Conservation (phyloP, 2,329 filamentous ascomycete genomes). For the Metarhizium rileyi region DNA sequence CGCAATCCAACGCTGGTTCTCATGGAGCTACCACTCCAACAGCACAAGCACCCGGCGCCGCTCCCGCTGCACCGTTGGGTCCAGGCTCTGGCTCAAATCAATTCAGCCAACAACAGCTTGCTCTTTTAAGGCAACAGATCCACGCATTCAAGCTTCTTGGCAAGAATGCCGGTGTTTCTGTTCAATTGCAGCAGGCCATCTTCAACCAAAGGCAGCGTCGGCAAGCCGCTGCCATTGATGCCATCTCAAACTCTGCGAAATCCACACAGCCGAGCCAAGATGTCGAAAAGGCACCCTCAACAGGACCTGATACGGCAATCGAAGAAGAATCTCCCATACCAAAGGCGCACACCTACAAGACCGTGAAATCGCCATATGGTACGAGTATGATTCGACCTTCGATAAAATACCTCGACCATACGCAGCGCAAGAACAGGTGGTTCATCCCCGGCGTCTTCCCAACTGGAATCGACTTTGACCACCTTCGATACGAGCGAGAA, state of each 20-base stretch:
- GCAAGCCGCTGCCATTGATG: conserved; percentile 39
- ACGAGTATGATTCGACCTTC: conserved; percentile 39
- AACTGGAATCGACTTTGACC: conserved; percentile 77
- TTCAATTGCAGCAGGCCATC: conserved; percentile 70
- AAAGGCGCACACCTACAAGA: conserved; percentile 53
- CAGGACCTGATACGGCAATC: conserved; percentile 23
- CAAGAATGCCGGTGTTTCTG: conserved; percentile 75
- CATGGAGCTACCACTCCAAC: conserved; percentile 31
- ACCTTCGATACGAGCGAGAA: conserved; percentile 77
- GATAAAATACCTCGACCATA: conserved; percentile 75
- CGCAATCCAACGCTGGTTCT: conserved; percentile 23
- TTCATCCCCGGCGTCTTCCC: conserved; percentile 85
- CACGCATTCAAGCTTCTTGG: conserved; percentile 82
- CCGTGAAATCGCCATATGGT: conserved; percentile 64
- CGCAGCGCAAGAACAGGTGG: conserved; percentile 62
- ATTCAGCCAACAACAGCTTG: conserved; percentile 71
- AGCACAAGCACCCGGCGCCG: conserved; percentile 18
- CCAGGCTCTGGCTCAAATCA: conserved; percentile 36
- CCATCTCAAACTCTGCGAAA: conserved; percentile 29
- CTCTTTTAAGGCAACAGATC: conserved; percentile 74
- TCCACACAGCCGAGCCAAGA: conserved; percentile 21
- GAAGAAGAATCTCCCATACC: conserved; percentile 23
- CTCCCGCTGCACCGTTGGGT: conserved; percentile 22
- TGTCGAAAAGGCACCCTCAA: conserved; percentile 24
- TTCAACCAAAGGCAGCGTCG: conserved; percentile 65